Conservation (phyloP, 164 flowering plant species). For the Vitis vinifera region ASM3070453v1 NC_081821.1:4202001-4202500, state of each 20-base stretch:
- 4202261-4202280: not conserved
- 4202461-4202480: no score
- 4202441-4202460: no score
- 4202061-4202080: no score
- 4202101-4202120: conserved; percentile 98
- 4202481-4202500: no score
- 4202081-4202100: conserved; percentile 8
- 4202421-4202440: no score
- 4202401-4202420: no score
- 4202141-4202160: conserved; percentile 94
- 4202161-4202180: conserved; percentile 93
- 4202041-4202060: no score
- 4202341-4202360: not conserved
- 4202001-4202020: no score
- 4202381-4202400: no score
- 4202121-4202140: conserved; percentile 92
- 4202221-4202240: no score
- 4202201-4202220: conserved; percentile 95
- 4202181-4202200: conserved; percentile 91
- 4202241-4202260: not conserved
- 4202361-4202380: no score
- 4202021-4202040: no score
- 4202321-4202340: not conserved
- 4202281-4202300: not conserved
- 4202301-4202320: not conserved